Base-by-base conservation (phyloP, 768 basidiomycete genomes). In the Kwoniella europaea region DNA sequence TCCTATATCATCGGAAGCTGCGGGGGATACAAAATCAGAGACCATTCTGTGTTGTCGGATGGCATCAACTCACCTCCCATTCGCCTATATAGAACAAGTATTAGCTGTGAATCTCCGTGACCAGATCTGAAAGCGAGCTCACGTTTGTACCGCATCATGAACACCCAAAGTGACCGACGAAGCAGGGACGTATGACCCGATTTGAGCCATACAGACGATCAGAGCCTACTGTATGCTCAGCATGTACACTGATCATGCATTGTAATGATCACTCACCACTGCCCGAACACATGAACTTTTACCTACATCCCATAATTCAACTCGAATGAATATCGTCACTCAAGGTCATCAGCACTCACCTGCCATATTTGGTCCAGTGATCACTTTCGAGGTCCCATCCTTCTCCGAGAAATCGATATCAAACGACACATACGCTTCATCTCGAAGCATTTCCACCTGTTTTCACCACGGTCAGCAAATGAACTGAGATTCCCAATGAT, bases 141-240 rank as follows among this genome's bases (percentile, higher is more conserved):
- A 82, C 77, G 94, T 95, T 24, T 91, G 86, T 20, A 98, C 88
- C 0, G 90, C 89, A 77, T 98, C 94, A 62, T 94, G 86, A 63
- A 95, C 85, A n/a, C 91, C 89, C 55, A 96, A 84, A 73, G 84
- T 90, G 59, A 91, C 90, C 0, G 88, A 87, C 15, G 84, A 83
- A 1, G 94, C 94, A 18, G 96, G 96, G 2, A 98, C 93, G 78
- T 92, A 96, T 16, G 82, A 84, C 12, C 96, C 96, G n/a, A 97
- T 89, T 79, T 98, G 94, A 1, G 92, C 91, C 91, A 88, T 87
- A 65, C 79, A 80, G 5, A 80, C 79, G 27, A 80, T 74, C 35
- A 75, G 42, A 63, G 78, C 77, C 75, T 78, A 43, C 3, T 7
- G 7, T 6, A 18, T 35, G n/a, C 2, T 71, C 71, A 60, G 75